These are phyloP conservation scores for Lunasporangiospora selenospora DNA, from an alignment of 192 early-diverging fungal genomes.

Conservation along the genomic window DNA sequence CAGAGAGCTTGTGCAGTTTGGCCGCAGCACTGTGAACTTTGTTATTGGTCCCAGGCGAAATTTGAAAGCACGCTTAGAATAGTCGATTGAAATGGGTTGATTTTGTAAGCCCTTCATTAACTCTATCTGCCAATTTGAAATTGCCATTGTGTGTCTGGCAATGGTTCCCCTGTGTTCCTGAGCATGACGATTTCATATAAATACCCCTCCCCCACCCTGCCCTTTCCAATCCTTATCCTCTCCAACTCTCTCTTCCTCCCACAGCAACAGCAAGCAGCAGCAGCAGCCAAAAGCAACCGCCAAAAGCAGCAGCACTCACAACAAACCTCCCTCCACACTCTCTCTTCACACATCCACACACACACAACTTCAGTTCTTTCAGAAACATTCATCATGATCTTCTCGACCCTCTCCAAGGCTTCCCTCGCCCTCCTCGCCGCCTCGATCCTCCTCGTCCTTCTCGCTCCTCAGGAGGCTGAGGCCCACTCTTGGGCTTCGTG, in stretches of 20 bases:
- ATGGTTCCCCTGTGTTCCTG: no score
- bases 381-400: conserved; percentile 1
- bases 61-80: no score
- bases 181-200: no score
- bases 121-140: no score
- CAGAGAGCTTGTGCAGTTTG: no score
- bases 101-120: no score
- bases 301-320: not conserved
- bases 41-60: no score
- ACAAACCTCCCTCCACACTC: not conserved
- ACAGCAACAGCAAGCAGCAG: not conserved
- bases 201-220: no score
- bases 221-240: no score
- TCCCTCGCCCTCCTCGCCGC: conserved; percentile 25
- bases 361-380: not conserved
- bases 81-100: no score
- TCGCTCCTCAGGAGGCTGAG: conserved; percentile 17
- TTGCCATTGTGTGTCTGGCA: no score
- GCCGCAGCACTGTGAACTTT: no score
- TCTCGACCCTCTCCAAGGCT: conserved; percentile 33
- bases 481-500: conserved; percentile 41
- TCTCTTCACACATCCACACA: not conserved
- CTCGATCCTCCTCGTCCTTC: conserved; percentile 34
- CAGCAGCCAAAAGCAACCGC: not conserved
- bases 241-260: not conserved